Conservation (phyloP, 441 rosid species). For the Adansonia rubrostipa region DNA sequence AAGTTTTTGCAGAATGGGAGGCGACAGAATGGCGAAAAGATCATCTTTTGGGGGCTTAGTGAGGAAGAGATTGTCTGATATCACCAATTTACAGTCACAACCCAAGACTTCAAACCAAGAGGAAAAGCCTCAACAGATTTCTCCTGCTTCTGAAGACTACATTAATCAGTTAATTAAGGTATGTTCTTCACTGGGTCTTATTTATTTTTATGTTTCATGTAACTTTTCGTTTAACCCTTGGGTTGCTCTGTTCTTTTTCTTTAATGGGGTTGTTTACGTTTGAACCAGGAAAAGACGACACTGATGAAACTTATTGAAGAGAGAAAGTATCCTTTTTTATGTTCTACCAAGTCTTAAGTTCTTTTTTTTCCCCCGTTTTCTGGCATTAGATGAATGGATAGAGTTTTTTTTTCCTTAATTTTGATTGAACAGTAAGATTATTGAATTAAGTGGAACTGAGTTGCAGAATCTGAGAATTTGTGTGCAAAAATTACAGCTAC, state of each 20-base stretch:
- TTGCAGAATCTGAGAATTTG: conserved; percentile 49
- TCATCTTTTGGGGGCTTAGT: conserved; percentile 55
- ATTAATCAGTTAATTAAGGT: conserved; percentile 67
- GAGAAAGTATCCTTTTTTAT: conserved; percentile 68
- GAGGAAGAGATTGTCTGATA: conserved; percentile 68
- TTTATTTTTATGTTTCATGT: not conserved
- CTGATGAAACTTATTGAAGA: conserved; percentile 67
- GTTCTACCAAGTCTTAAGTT: not conserved
- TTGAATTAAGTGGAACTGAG: conserved; percentile 55
- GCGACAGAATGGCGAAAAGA: conserved; percentile 63
- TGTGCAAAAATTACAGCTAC: conserved; percentile 64
- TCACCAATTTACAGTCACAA: conserved; percentile 64
- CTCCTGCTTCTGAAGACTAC: conserved; percentile 37
- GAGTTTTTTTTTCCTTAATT: conserved; percentile 36
- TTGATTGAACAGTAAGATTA: conserved; percentile 50
- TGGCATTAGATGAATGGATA: not conserved
- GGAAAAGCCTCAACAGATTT: conserved; percentile 31
- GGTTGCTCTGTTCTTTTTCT: not conserved
- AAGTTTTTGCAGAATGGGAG: conserved; percentile 36
- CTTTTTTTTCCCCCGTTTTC: not conserved
- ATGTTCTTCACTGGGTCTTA: not conserved
- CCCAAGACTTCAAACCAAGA: conserved; percentile 32
- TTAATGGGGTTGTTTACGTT: conserved; percentile 2
- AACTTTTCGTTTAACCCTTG: not conserved
- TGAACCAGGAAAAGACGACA: conserved; percentile 64